Conservation (phyloP, 768 basidiomycete genomes). For the Arthromyces matolae region DNA sequence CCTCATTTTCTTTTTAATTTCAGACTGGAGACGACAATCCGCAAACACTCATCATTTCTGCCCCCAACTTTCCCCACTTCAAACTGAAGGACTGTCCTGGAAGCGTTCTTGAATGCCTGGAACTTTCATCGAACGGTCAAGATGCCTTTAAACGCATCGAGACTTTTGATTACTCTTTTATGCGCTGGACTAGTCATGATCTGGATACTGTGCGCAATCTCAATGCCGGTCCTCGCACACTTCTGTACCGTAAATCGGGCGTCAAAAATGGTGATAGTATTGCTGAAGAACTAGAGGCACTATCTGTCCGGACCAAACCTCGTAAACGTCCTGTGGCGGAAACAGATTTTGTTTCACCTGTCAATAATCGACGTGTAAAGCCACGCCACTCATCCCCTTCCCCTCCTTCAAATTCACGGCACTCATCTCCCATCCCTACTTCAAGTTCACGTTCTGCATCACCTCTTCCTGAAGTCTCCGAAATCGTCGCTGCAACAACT, state of each 20-base stretch:
- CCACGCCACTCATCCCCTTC: not conserved
- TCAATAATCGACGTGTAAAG: not conserved
- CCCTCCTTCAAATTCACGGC: not conserved
- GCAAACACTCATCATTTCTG: not conserved
- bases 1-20: not conserved
- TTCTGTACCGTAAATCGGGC: not conserved
- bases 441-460: not conserved
- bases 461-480: not conserved
- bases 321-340: not conserved
- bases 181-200: not conserved
- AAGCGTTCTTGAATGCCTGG: not conserved
- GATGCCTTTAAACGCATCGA: not conserved
- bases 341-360: not conserved
- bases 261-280: not conserved
- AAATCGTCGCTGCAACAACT: no score
- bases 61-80: not conserved
- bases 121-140: not conserved
- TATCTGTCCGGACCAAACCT: not conserved
- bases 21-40: not conserved
- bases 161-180: not conserved
- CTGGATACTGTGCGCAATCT: not conserved
- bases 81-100: not conserved
- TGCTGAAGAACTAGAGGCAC: not conserved
- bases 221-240: not conserved
- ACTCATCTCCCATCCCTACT: not conserved